Evolutionary conservation across 805 yeast genomes (phyloP).

Genomic region (Blastobotrys peoriensis): DNA sequence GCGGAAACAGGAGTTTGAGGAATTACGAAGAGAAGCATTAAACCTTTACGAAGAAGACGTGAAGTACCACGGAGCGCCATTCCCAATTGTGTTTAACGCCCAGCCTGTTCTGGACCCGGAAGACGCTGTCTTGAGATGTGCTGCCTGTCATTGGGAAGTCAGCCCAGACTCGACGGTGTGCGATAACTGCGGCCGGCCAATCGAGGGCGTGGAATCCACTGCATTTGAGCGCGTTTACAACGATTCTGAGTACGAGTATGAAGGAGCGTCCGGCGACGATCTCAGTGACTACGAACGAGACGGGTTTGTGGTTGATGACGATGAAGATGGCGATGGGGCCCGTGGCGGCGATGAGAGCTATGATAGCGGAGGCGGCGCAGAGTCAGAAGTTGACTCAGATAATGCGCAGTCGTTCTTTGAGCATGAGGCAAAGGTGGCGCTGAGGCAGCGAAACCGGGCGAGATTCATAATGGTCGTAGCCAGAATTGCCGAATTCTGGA

Average conservation of each 20-base stretch:
- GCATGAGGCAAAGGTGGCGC: too few species aligned
- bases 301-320: conserved; percentile 15
- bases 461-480: too few species aligned
- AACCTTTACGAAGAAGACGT: conserved; percentile 21
- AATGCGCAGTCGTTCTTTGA: too few species aligned
- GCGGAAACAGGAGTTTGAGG: conserved; percentile 3
- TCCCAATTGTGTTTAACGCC: conserved; percentile 41
- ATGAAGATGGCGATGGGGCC: conserved; percentile 1
- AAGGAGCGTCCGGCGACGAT: background rate
- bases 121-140: conserved; percentile 64
- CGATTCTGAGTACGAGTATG: conserved; percentile 9
- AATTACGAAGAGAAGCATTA: conserved; percentile 6
- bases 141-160: conserved; percentile 66
- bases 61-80: conserved; percentile 34
- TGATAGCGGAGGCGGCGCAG: conserved; percentile 1
- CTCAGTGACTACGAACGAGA: conserved; percentile 11
- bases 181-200: conserved; percentile 45
- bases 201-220: conserved; percentile 11
- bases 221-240: conserved; percentile 5
- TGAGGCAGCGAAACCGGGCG: too few species aligned
- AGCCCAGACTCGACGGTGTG: conserved; percentile 44
- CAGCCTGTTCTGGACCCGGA: conserved; percentile 44
- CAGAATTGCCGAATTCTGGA: too few species aligned
- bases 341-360: background rate
- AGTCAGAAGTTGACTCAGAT: too few species aligned